Evolutionary conservation across 306 rosid genomes (phyloP), one percentile per base, ranked within the genome.

Genomic region (Vicia sativa): DNA sequence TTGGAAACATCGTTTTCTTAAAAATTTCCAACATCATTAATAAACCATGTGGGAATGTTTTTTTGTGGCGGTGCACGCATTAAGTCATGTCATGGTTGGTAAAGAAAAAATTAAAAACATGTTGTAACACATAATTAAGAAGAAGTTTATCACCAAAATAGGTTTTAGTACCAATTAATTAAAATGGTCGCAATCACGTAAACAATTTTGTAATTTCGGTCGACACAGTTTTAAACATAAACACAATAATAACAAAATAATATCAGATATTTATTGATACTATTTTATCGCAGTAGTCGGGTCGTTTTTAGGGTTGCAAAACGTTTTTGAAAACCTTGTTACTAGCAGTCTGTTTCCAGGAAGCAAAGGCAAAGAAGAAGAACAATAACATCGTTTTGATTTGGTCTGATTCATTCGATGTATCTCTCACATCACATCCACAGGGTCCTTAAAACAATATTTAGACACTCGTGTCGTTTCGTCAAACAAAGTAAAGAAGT

Each of bases 391-490:
- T 6, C 29, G 2, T 50, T 50, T 29, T 7, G 19, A 61, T 7
- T 25, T 15, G 10, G n/a, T 52, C 39, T 15, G 68, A 60, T 62
- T 62, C 54, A 62, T 34, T 34, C 38, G 38, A 34, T 53, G 63
- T 2, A 50, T 37, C 61, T 34, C 2, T 34, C 12, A 57, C n/a
- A 8, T 34, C 38, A 34, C 38, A 34, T 34, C 2, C 3, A 55
- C 2, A 6, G 26, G 26, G 15, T 11, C 29, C 29, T 18, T 6
- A 4, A 52, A 23, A 54, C 16, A 25, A 12, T 2, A 6, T 0
- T 5, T 18, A 35, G 29, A 35, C 48, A 16, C 3, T 37, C 67
- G 55, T 38, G 77, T 72, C 77, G 44, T 72, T 62, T 62, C 9
- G 4, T 37, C 8, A 39, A 61, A n/a, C 6, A 59, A 13, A 41